These are phyloP conservation scores for Blastocystis sp. DNA, from an alignment of 352 stramenopile species.

Conservation along the genomic window DNA sequence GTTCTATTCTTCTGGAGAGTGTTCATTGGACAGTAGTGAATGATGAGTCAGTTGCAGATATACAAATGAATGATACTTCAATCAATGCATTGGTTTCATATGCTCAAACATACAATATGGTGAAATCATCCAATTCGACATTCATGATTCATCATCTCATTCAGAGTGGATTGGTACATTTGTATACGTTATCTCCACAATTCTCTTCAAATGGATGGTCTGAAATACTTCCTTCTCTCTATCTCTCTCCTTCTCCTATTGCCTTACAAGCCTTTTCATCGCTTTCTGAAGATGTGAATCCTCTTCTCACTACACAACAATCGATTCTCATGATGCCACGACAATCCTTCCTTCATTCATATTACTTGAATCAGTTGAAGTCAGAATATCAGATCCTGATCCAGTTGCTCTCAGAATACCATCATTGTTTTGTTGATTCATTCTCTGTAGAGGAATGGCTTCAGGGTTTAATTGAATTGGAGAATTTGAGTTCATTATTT, in stretches of 20 bases:
- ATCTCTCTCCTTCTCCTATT: background rate
- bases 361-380: constrained; percentile 23
- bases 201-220: constrained; percentile 3
- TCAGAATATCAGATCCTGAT: background rate
- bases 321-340: background rate
- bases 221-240: background rate
- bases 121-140: background rate
- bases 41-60: background rate
- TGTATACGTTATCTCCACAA: background rate
- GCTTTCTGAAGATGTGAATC: background rate
- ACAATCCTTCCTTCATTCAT: background rate
- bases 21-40: background rate
- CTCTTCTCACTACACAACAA: background rate
- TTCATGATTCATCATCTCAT: background rate
- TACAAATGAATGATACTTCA: background rate
- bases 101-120: background rate
- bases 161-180: background rate
- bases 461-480: constrained; percentile 38
- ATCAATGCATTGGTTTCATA: background rate
- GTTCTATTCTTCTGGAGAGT: background rate
- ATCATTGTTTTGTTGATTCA: too few relatives aligned
- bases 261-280: background rate
- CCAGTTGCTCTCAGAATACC: background rate
- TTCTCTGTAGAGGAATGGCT: constrained; percentile 42
- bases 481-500: background rate